A percentile compares a stretch with the other conserved stretches of the same genome.
These are phyloP conservation scores for Tetrapisispora iriomotensis DNA, from an alignment of 805 yeast genomes.

Conservation along the genomic window DNA sequence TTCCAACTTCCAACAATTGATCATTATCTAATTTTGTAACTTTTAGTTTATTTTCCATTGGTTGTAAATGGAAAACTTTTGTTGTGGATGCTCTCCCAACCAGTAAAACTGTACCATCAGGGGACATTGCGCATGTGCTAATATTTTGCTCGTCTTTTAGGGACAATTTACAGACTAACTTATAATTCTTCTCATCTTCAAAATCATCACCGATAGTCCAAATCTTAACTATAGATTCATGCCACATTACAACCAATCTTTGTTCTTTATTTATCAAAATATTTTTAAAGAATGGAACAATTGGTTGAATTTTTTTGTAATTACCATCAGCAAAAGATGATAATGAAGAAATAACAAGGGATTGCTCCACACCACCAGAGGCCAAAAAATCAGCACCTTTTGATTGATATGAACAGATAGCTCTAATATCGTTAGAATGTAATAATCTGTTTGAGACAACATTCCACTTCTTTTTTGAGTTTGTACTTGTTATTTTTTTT, in stretches of 20 bases:
- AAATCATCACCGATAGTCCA: slow-evolving; percentile 49
- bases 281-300: slow-evolving; percentile 47
- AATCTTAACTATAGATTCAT: slow-evolving; percentile 68
- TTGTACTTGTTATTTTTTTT: slow-evolving; percentile 16
- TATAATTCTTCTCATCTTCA: slow-evolving; percentile 25
- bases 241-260: slow-evolving; percentile 64
- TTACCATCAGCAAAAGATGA: slow-evolving; percentile 60
- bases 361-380: slow-evolving; percentile 77
- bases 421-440: slow-evolving; percentile 78
- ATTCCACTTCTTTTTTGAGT: slow-evolving; percentile 49
- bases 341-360: slow-evolving; percentile 52
- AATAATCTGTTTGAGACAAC: slow-evolving; percentile 64
- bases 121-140: slow-evolving; percentile 53
- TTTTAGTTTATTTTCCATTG: slow-evolving; percentile 30
- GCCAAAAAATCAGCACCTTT: slow-evolving; percentile 58
- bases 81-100: slow-evolving; percentile 63
- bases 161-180: slow-evolving; percentile 54
- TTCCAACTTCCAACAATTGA: slow-evolving; percentile 38
- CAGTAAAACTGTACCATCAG: slow-evolving; percentile 53
- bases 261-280: slow-evolving; percentile 38
- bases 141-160: slow-evolving; percentile 75
- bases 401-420: slow-evolving; percentile 62
- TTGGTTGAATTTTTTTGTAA: slow-evolving; percentile 55
- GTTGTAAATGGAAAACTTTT: slow-evolving; percentile 56
- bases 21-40: slow-evolving; percentile 44